phyloP scores from a whole-genome alignment of 805 yeast species.

The Grigorovia transvaalensis region DNA sequence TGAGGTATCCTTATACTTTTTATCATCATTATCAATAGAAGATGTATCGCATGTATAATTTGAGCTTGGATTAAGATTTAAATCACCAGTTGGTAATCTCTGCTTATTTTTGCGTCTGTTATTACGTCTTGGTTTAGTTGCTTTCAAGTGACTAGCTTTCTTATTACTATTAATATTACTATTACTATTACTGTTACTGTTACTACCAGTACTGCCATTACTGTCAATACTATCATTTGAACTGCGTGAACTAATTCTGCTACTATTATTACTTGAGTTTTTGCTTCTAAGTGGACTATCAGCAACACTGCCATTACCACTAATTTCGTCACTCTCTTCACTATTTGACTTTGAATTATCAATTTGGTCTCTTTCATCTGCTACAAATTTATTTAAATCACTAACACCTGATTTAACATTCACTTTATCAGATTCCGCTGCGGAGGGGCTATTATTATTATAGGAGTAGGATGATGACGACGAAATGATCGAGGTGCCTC shows the following conservation, averaged over 20 bases:
- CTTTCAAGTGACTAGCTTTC: not conserved
- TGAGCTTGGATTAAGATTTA: not conserved
- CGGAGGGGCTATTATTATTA: not conserved
- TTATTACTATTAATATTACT: not conserved
- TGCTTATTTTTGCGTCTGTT: not conserved
- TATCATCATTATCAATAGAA: not conserved
- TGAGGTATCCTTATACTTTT: not conserved
- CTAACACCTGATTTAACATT: too few relatives aligned
- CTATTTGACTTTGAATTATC: too few relatives aligned
- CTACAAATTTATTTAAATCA: too few relatives aligned
- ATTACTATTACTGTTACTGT: not conserved
- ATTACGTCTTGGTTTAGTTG: not conserved
- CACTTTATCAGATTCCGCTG: not conserved
- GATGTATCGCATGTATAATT: not conserved
- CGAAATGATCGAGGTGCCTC: not conserved
- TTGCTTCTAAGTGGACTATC: not conserved
- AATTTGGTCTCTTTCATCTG: too few relatives aligned
- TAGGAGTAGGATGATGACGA: not conserved
- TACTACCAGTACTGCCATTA: not conserved
- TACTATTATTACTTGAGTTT: not conserved
- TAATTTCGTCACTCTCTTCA: too few relatives aligned
- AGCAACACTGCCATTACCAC: too few relatives aligned
- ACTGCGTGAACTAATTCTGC: not conserved
- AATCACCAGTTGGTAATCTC: not conserved
- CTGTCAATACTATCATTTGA: not conserved